These are phyloP conservation scores for Cutaneotrichosporon sp. DNA, from an alignment of 1,284 basidiomycete species.

Conservation along the genomic window DNA sequence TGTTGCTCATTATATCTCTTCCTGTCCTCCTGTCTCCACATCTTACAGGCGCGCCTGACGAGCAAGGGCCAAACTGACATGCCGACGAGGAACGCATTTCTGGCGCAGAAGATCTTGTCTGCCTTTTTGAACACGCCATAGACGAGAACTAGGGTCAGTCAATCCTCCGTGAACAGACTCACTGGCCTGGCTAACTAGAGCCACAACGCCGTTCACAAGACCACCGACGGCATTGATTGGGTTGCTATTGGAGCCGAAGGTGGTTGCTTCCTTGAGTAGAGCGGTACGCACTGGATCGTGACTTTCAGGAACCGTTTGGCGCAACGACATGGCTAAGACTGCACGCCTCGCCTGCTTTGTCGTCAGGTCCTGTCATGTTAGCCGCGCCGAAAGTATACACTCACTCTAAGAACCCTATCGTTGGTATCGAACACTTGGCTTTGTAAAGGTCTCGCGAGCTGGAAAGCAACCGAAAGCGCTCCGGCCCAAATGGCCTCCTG, in stretches of 20 bases:
- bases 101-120: neutral
- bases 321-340: conserved; percentile 70
- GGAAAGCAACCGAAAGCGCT: neutral
- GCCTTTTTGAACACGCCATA: neutral
- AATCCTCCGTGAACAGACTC: neutral
- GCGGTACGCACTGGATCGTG: conserved; percentile 68
- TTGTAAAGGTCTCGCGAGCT: neutral
- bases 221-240: conserved; percentile 6
- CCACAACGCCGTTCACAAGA: neutral
- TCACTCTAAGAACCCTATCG: neutral
- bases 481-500: conserved; percentile 1
- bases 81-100: conserved; percentile 9
- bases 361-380: neutral
- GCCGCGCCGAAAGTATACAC: neutral
- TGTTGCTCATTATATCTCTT: neutral
- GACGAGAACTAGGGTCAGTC: neutral
- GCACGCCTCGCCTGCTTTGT: conserved; percentile 69
- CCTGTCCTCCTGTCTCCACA: neutral
- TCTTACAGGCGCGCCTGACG: neutral
- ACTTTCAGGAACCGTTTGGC: conserved; percentile 72
- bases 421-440: neutral
- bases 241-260: conserved; percentile 54
- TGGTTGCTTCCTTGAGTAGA: conserved; percentile 71
- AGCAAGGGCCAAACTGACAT: conserved; percentile 16
- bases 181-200: neutral